phyloP scores from a whole-genome alignment of 495 filamentous ascomycete species.

The Tuber indicum region DNA sequence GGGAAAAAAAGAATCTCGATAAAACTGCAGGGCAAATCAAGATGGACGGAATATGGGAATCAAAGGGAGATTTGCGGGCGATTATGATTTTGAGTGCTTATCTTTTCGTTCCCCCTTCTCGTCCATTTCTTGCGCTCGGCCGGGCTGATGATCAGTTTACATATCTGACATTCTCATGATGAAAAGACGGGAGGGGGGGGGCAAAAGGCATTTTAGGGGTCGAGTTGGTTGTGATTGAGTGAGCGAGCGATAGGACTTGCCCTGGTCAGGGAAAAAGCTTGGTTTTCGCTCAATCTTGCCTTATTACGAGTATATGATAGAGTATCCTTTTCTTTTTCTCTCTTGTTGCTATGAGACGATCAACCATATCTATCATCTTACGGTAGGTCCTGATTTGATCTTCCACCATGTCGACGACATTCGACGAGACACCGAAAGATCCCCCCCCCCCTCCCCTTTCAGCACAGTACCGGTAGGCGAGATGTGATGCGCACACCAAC shows the following conservation, averaged over 20 bases:
- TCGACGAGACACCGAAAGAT: background rate
- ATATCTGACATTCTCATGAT: background rate
- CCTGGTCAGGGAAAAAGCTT: background rate
- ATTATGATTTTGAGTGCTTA: background rate
- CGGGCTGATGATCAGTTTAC: background rate
- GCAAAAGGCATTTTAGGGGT: background rate
- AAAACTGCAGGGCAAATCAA: constrained; percentile 7
- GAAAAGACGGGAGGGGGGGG: background rate
- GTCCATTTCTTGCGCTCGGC: background rate
- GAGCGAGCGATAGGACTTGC: background rate
- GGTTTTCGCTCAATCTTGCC: background rate
- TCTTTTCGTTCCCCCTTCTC: background rate
- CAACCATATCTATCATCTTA: background rate
- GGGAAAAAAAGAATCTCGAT: background rate
- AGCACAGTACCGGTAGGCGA: background rate
- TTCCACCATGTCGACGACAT: background rate
- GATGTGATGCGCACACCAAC: constrained; percentile 1
- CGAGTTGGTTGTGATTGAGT: constrained; percentile 1
- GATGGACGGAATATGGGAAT: background rate
- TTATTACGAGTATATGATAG: background rate
- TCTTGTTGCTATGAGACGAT: background rate
- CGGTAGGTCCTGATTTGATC: background rate
- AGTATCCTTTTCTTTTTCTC: background rate
- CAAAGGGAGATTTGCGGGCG: constrained; percentile 2
- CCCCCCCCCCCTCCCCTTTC: background rate